A percentile compares a stretch with the other conserved stretches of the same genome.
These are phyloP conservation scores for Ceratocystis albifundus DNA, from an alignment of 2,329 filamentous ascomycete genomes.

Conservation along the genomic window DNA sequence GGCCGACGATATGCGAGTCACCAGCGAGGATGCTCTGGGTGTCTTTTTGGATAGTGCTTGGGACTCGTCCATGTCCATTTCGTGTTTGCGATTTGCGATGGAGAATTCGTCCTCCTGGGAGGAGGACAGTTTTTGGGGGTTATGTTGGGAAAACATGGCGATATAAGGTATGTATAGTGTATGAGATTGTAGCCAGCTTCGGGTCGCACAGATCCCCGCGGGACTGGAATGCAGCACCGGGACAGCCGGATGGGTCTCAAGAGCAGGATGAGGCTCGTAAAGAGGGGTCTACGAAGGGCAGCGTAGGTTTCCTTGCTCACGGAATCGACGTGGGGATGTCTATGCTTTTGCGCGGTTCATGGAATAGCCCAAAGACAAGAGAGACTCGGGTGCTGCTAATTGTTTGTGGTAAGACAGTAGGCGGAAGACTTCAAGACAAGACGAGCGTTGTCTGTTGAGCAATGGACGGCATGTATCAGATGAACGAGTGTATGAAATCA, in stretches of 20 bases:
- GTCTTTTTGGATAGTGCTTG: neutral
- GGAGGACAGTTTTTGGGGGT: conserved; percentile 19
- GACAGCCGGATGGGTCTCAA: neutral
- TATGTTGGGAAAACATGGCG: conserved; percentile 17
- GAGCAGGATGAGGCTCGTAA: neutral
- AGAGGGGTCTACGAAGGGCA: neutral
- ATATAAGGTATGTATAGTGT: neutral
- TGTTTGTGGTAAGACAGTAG: neutral
- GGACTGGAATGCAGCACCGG: conserved; percentile 3
- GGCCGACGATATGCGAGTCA: conserved; percentile 3
- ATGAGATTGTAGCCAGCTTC: neutral
- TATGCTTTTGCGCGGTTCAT: neutral
- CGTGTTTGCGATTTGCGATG: conserved; percentile 18
- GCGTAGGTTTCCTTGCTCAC: neutral
- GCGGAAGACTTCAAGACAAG: neutral
- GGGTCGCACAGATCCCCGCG: neutral
- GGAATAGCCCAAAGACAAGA: too few relatives aligned
- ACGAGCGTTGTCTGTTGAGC: neutral
- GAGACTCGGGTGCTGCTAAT: neutral
- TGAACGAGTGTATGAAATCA: neutral
- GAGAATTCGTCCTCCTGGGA: conserved; percentile 22
- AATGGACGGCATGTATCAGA: neutral
- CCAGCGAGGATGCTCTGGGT: neutral
- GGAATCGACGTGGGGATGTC: neutral
- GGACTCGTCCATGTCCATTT: conserved; percentile 15